phyloP scores from a whole-genome alignment of 495 filamentous ascomycete species.

The Aspergillus campestris region DNA sequence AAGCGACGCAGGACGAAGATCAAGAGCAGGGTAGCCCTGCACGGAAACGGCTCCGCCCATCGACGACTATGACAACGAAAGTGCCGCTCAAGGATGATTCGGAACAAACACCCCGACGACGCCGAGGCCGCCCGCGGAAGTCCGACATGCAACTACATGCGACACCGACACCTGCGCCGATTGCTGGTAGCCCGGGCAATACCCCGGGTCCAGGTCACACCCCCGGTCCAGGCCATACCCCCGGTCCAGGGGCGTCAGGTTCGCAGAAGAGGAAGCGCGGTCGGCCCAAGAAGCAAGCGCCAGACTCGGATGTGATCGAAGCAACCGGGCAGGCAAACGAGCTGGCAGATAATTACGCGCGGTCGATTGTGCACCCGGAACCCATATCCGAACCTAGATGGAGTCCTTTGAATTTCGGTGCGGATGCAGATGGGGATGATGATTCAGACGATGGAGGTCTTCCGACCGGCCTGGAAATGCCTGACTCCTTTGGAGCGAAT shows the following conservation, averaged over 20 bases:
- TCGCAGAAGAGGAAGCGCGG: conserved; percentile 29
- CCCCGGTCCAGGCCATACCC: conserved; percentile 3
- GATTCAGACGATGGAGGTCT: conserved; percentile 4
- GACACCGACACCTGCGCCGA: conserved; percentile 30
- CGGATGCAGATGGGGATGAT: conserved; percentile 13
- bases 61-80: conserved; percentile 40
- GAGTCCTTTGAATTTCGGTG: conserved; percentile 22
- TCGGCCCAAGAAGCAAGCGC: conserved; percentile 31
- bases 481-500: conserved; percentile 18
- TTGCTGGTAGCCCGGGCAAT: conserved; percentile 26
- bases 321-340: conserved; percentile 9
- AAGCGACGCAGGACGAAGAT: conserved; percentile 46
- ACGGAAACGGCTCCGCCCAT: conserved; percentile 28
- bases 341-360: background rate
- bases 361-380: conserved; percentile 4
- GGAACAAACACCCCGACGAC: conserved; percentile 28
- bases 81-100: conserved; percentile 46
- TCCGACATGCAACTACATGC: conserved; percentile 23
- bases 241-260: conserved; percentile 7
- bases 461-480: background rate
- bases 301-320: conserved; percentile 10
- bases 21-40: conserved; percentile 22
- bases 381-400: conserved; percentile 5
- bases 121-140: conserved; percentile 40
- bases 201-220: conserved; percentile 20